Conservation (phyloP, 2,329 filamentous ascomycete species). For the Botrytis byssoidea region DNA sequence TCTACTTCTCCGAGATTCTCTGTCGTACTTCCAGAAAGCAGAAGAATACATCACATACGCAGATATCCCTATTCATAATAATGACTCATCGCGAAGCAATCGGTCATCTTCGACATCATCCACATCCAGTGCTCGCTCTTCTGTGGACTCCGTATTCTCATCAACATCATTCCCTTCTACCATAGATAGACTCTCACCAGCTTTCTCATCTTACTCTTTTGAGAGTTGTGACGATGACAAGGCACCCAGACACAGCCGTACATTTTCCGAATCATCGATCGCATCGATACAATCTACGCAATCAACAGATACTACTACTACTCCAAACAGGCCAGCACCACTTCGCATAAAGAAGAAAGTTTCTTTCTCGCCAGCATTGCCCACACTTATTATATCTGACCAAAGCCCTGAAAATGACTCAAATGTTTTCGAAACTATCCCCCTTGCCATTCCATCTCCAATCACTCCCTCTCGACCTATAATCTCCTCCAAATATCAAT, state of each 20-base stretch:
- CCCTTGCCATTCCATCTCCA: background rate
- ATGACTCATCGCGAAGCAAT: background rate
- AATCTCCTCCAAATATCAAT: background rate
- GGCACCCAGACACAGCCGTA: constrained; percentile 19
- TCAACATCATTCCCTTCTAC: constrained; percentile 25
- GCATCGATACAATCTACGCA: constrained; percentile 3
- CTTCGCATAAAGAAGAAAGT: constrained; percentile 35
- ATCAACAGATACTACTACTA: background rate
- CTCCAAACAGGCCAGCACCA: constrained; percentile 20
- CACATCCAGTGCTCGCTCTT: constrained; percentile 33
- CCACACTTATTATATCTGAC: constrained; percentile 8
- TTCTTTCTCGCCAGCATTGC: constrained; percentile 28
- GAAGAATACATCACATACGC: constrained; percentile 31
- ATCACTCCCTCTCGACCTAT: background rate
- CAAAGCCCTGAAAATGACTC: background rate
- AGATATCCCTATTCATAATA: constrained; percentile 27
- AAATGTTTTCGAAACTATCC: background rate
- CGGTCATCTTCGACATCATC: constrained; percentile 25
- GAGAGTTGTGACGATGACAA: constrained; percentile 13
- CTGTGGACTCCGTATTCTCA: constrained; percentile 36
- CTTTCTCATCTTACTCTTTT: constrained; percentile 26
- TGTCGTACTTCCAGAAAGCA: constrained; percentile 33
- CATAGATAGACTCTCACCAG: constrained; percentile 16
- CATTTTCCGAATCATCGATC: constrained; percentile 13
- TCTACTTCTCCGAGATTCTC: constrained; percentile 35